A percentile compares a stretch with the other conserved stretches of the same genome.
Evolutionary conservation across 1,139 yeast species (phyloP).

Genomic region (Blastobotrys proliferans): DNA sequence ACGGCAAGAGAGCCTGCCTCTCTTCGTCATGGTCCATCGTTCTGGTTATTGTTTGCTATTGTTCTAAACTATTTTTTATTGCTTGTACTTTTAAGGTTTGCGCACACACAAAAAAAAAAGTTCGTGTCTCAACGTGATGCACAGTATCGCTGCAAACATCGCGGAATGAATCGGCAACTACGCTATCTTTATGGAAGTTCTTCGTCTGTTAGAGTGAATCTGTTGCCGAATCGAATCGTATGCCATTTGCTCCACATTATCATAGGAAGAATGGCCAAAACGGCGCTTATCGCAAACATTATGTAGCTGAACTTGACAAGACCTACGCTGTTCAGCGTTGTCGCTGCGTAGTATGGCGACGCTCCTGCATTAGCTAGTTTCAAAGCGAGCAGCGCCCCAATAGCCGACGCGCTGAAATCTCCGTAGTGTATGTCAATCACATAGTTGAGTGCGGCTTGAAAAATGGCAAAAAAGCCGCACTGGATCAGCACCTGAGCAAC

Average conservation of each 20-base stretch:
- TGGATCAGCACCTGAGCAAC: conserved; percentile 16
- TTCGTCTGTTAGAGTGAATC: no score
- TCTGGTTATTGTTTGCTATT: no score
- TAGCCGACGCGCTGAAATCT: conserved; percentile 20
- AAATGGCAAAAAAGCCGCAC: conserved; percentile 20
- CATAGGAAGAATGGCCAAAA: conserved; percentile 10
- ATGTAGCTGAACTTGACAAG: conserved; percentile 10
- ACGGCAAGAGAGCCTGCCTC: conserved; percentile 24
- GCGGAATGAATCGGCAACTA: no score
- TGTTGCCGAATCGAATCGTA: conserved; percentile 8
- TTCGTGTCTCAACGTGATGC: no score
- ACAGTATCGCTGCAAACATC: no score
- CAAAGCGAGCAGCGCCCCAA: conserved; percentile 18
- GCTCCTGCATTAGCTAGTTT: conserved; percentile 19
- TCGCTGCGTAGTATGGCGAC: conserved; percentile 16
- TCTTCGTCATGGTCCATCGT: conserved; percentile 14
- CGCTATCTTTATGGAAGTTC: no score
- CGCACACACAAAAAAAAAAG: no score
- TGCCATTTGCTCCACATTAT: conserved; percentile 13
- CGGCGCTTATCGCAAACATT: conserved; percentile 12
- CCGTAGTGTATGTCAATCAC: conserved; percentile 22
- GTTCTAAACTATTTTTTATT: no score
- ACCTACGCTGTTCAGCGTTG: conserved; percentile 13
- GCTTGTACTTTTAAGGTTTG: no score
- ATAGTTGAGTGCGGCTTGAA: conserved; percentile 20